Evolutionary conservation across 495 filamentous ascomycete genomes (phyloP).

Genomic region (Trichoderma reesei): DNA sequence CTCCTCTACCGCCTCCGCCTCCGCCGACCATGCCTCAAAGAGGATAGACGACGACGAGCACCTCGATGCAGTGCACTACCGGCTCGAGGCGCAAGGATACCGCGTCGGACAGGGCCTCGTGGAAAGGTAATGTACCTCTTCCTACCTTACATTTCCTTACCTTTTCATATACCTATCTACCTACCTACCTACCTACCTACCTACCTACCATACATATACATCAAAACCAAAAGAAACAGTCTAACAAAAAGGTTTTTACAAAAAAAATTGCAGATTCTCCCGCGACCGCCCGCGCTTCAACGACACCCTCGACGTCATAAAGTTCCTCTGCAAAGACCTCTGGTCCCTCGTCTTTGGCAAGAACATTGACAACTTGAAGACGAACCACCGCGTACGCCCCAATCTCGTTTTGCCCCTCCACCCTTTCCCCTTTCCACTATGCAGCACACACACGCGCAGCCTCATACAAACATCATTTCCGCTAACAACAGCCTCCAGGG

Average conservation of each 20-base stretch:
- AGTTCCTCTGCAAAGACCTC: constrained; percentile 96
- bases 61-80: constrained; percentile 70
- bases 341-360: constrained; percentile 93
- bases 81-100: constrained; percentile 82
- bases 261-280: constrained; percentile 68
- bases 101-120: constrained; percentile 86
- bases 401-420: background rate
- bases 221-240: background rate
- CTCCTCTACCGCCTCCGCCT: constrained; percentile 10
- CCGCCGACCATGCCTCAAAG: constrained; percentile 5
- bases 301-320: constrained; percentile 84
- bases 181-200: too few species aligned
- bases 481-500: constrained; percentile 40
- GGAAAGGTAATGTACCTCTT: constrained; percentile 53
- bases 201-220: background rate
- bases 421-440: too few species aligned
- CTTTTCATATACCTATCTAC: too few species aligned
- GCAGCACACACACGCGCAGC: background rate
- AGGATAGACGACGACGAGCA: constrained; percentile 60
- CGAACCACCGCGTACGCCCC: constrained; percentile 72
- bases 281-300: constrained; percentile 77
- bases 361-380: constrained; percentile 97
- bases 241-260: background rate
- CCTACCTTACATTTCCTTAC: too few species aligned
- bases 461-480: background rate